These are phyloP conservation scores for Colletotrichum sp. DNA, from an alignment of 2,329 filamentous ascomycete genomes.

Conservation along the genomic window DNA sequence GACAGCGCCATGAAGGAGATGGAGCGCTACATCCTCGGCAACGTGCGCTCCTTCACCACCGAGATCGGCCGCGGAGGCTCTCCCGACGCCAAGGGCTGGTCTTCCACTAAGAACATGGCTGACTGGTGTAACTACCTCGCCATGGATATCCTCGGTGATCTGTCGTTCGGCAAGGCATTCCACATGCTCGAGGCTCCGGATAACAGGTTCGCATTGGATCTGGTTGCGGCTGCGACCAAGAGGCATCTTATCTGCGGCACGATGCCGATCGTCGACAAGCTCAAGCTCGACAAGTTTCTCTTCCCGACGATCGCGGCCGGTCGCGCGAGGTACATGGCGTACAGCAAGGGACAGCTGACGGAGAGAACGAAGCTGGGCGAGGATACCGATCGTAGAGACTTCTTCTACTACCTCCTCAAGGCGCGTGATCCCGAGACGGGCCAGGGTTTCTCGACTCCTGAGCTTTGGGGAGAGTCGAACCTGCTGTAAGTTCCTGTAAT, in stretches of 20 bases:
- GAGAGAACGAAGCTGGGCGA: constrained; percentile 71
- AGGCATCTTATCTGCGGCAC: constrained; percentile 76
- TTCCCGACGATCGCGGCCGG: constrained; percentile 71
- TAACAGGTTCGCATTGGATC: constrained; percentile 69
- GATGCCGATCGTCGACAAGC: constrained; percentile 71
- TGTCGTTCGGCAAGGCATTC: constrained; percentile 67
- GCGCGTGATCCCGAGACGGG: constrained; percentile 75
- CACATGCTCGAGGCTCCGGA: constrained; percentile 64
- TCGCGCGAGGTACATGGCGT: constrained; percentile 73
- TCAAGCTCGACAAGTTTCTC: constrained; percentile 70
- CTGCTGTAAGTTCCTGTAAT: constrained; percentile 50
- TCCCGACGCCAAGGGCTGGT: constrained; percentile 61
- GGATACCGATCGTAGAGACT: constrained; percentile 72
- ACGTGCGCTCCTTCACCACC: constrained; percentile 70
- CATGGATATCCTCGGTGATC: constrained; percentile 66
- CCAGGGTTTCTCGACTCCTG: constrained; percentile 66
- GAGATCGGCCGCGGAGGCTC: constrained; percentile 49
- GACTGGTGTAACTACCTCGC: constrained; percentile 67
- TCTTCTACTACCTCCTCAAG: constrained; percentile 77
- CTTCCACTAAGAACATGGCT: constrained; percentile 63
- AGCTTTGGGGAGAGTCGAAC: constrained; percentile 75
- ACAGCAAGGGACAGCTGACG: constrained; percentile 70
- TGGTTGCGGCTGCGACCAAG: constrained; percentile 72
- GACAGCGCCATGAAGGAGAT: constrained; percentile 70
- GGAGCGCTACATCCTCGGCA: constrained; percentile 69